Conservation (phyloP, 2,329 filamentous ascomycete genomes). For the Trichoderma citrinoviride region DNA sequence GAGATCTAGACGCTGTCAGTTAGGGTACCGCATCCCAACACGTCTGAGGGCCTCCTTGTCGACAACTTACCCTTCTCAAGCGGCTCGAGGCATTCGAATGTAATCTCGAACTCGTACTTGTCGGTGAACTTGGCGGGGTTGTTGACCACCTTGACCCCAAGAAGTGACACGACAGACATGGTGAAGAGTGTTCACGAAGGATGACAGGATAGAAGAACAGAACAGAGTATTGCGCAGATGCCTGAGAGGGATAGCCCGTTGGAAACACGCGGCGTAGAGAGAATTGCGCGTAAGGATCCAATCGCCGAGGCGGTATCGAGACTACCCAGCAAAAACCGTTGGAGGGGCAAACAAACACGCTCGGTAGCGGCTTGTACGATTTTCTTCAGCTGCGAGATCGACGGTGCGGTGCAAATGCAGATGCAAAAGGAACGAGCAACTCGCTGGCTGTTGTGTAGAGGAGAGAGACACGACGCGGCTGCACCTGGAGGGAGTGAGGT, state of each 20-base stretch:
- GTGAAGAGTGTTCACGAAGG: conserved; percentile 25
- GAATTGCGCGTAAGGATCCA: neutral
- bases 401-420: conserved; percentile 11
- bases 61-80: conserved; percentile 75
- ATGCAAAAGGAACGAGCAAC: conserved; percentile 12
- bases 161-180: conserved; percentile 95
- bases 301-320: conserved; percentile 7
- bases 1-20: conserved; percentile 61
- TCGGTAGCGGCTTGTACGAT: neutral
- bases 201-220: neutral
- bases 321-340: conserved; percentile 4
- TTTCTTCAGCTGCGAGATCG: neutral
- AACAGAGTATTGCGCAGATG: neutral
- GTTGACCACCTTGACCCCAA: conserved; percentile 94
- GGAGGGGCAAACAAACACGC: conserved; percentile 17
- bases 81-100: conserved; percentile 93
- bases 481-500: neutral
- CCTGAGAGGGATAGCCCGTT: neutral
- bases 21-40: conserved; percentile 21
- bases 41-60: neutral
- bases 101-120: conserved; percentile 96
- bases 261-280: neutral
- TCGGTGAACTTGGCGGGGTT: conserved; percentile 94
- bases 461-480: neutral
- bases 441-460: conserved; percentile 13